Base-by-base conservation (phyloP, 257 asterid species). In the Fraxinus anomala region DNA sequence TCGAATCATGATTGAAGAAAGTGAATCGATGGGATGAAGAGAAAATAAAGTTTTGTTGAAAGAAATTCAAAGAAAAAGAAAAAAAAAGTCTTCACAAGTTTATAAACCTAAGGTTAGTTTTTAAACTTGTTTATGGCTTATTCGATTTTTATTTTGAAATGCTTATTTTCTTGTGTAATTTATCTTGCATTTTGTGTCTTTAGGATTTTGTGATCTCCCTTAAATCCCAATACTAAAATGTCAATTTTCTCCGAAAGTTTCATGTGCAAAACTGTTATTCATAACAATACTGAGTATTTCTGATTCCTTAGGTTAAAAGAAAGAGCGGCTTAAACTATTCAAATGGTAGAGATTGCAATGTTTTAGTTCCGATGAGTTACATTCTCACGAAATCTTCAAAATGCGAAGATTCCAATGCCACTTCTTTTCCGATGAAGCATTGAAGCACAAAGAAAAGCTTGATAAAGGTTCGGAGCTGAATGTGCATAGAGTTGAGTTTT, bases 301-400 rank as follows among this genome's bases (percentile, higher is more conserved):
- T 81, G 33, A 77, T 82, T 76, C 91, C 92, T 68, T 85, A 92
- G 90, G 83, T 84, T 66, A 83, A 82, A 75, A 81, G 82, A 84
- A 83, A 36, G 72, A 49, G 31, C 17, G 28, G 13, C 14, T 63
- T 85, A 78, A 75, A 79, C 83, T 91, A 87, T 82, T 83, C 87
- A 3, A 76, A 70, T 61, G 86, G 83, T 77, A 91, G 97, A 80
- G 79, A 80, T 68, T 92, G 83, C 82, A 82, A 92, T 73, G 77
- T 77, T 69, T 81, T 91, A 68, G 76, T 83, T 84, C 89, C 91
- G 28, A 81, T 86, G 23, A 79, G 89, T 70, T 88, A 89, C 85
- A 74, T 84, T 40, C 96, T 94, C 34, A 82, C 79, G 51, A 85
- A 74, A 79, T 75, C 69, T 31, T 47, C 76, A 10, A 83, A 56